A percentile compares a stretch with the other conserved stretches of the same genome.
Evolutionary conservation across 2,329 filamentous ascomycete genomes (phyloP).

Genomic region (Xylaria sp.): DNA sequence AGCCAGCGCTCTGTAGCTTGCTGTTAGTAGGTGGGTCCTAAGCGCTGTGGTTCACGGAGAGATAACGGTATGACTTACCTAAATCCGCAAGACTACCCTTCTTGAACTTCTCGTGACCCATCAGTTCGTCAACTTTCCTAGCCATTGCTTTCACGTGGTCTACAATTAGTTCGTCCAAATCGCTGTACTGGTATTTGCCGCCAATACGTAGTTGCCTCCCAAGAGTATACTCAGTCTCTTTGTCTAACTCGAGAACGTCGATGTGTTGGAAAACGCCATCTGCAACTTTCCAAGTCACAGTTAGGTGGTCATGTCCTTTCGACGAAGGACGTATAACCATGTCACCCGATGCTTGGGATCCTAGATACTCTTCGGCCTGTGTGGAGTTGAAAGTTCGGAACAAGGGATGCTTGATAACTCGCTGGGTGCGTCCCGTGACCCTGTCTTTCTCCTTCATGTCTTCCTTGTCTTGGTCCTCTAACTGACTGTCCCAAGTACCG

Average conservation of each 20-base stretch:
- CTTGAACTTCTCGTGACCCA: constrained; percentile 93
- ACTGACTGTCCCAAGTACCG: constrained; percentile 86
- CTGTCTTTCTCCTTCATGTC: constrained; percentile 87
- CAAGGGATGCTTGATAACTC: constrained; percentile 97
- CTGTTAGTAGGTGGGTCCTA: constrained; percentile 38
- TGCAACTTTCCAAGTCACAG: constrained; percentile 97
- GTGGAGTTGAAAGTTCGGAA: constrained; percentile 93
- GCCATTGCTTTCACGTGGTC: constrained; percentile 98
- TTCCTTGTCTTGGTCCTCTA: constrained; percentile 84
- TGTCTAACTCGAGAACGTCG: constrained; percentile 95
- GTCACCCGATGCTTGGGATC: constrained; percentile 85
- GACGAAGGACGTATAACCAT: constrained; percentile 95
- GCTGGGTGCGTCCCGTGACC: constrained; percentile 83
- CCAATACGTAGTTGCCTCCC: constrained; percentile 86
- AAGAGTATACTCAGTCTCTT: constrained; percentile 95
- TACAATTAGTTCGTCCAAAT: constrained; percentile 97
- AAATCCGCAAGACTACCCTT: constrained; percentile 80
- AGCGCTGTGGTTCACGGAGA: neutral
- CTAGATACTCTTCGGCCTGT: constrained; percentile 93
- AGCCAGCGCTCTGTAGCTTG: constrained; percentile 84
- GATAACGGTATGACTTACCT: constrained; percentile 73
- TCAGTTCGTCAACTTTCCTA: constrained; percentile 96
- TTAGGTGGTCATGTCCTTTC: constrained; percentile 93
- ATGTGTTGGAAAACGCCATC: constrained; percentile 98
- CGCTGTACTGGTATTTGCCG: constrained; percentile 89